Evolutionary conservation across 129 eudicot genomes (phyloP), one percentile per base, ranked within the genome.

Genomic region (Rutidosis leptorrhynchoides): DNA sequence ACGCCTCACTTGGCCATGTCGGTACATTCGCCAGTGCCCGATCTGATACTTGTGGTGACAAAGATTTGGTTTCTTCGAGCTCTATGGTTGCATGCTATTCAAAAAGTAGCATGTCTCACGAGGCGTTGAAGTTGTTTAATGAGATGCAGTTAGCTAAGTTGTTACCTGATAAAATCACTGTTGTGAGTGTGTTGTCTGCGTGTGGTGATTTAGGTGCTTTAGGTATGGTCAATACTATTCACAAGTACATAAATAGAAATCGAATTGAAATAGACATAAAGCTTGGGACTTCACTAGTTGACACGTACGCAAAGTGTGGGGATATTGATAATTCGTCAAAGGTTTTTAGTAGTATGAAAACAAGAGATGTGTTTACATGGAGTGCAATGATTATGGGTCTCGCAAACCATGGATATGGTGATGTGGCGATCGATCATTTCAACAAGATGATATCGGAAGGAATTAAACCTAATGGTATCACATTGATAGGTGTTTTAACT

Each of bases 291-390:
- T 90, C 93, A 14, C 81, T 89, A 7, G 80, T 85, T 12, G 83
- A 85, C 19, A 89, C 85, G 96, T 89, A 89, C 26, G 87, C 87
- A 11, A 85, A 79, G 67, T 89, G 96, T 64, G 96, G 96, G 12
- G 87, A 87, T 56, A 72, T 89, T 6, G 52, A 71, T 57, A 87
- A 81, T 29, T 90, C 96, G 6, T 69, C 61, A n/a, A 29, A 12
- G 33, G 81, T 81, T 71, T 89, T 89, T 65, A 72, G 72, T 30
- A 62, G 42, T 33, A 56, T 89, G 23, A 61, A 15, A 55, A 43
- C 40, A 1, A 89, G 64, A 63, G 80, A 70, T 71, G 71, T 89
- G 65, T 72, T 78, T 65, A 76, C 82, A 72, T 89, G 96, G 96
- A 89, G 85, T 63, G 81, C 84, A 19, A 89, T 85, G 89, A 89